Conservation (phyloP, 2,329 filamentous ascomycete species). For the Paraphoma sp. region DNA sequence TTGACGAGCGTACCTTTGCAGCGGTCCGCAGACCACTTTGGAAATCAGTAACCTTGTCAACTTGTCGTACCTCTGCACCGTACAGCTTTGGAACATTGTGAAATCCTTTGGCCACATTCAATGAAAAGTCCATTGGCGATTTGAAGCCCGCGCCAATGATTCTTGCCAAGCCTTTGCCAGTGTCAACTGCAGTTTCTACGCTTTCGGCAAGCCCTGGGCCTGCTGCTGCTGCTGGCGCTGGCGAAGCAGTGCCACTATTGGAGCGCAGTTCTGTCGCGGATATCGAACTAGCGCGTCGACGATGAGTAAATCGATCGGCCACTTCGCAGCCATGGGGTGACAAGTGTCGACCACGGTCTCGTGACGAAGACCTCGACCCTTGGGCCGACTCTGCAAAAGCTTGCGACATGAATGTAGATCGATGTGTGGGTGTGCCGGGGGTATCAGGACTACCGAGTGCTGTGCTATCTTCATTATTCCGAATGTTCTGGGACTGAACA, state of each 20-base stretch:
- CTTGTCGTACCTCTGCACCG: conserved; percentile 80
- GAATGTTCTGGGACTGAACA: background rate
- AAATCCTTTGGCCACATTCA: conserved; percentile 84
- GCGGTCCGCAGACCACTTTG: conserved; percentile 79
- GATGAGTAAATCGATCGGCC: conserved; percentile 5
- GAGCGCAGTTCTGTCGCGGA: conserved; percentile 24
- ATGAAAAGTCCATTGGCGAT: conserved; percentile 82
- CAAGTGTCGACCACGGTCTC: conserved; percentile 21
- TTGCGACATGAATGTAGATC: conserved; percentile 41
- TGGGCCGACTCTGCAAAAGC: conserved; percentile 39
- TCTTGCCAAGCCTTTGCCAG: conserved; percentile 72
- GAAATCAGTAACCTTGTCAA: conserved; percentile 79
- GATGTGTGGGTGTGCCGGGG: conserved; percentile 29
- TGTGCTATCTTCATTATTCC: conserved; percentile 12
- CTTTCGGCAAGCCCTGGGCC: conserved; percentile 18
- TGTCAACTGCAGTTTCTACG: conserved; percentile 66
- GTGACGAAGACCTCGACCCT: conserved; percentile 35
- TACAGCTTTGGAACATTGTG: conserved; percentile 87
- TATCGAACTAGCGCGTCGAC: conserved; percentile 22
- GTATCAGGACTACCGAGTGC: conserved; percentile 15
- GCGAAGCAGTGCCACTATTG: conserved; percentile 24
- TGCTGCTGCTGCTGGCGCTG: background rate
- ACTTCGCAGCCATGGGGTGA: conserved; percentile 3
- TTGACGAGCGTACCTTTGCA: conserved; percentile 61
- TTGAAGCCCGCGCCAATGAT: conserved; percentile 78